Evolutionary conservation across 768 basidiomycete genomes (phyloP).

Genomic region (Collybiopsis luxurians): DNA sequence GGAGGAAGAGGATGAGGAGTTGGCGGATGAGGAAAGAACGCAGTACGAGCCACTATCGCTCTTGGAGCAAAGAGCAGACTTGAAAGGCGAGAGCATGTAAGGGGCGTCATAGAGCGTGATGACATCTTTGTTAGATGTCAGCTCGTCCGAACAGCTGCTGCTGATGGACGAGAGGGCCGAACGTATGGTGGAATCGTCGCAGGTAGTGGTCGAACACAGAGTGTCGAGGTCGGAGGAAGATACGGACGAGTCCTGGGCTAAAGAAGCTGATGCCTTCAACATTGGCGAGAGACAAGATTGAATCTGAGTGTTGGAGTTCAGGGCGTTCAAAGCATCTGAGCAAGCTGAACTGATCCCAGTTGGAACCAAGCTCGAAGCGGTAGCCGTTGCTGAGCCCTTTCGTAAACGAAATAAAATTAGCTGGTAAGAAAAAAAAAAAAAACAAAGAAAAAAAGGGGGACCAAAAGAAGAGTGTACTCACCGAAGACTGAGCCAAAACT

Average conservation of each 20-base stretch:
- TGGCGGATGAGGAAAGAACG: constrained; percentile 42
- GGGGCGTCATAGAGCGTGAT: constrained; percentile 74
- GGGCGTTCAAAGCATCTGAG: constrained; percentile 49
- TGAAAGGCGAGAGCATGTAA: constrained; percentile 68
- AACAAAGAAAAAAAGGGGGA: not conserved
- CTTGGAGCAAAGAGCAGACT: constrained; percentile 71
- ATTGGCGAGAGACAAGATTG: constrained; percentile 61
- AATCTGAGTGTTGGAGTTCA: constrained; percentile 63
- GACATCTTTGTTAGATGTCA: constrained; percentile 58
- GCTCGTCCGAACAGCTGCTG: constrained; percentile 65
- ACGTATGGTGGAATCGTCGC: constrained; percentile 58
- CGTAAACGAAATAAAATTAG: no score
- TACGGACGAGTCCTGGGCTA: constrained; percentile 43
- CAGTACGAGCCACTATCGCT: constrained; percentile 73
- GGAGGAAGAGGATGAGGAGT: constrained; percentile 19
- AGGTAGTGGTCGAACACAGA: constrained; percentile 56
- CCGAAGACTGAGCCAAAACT: constrained; percentile 49
- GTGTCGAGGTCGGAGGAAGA: constrained; percentile 42
- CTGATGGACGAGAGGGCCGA: constrained; percentile 67
- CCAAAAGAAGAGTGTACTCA: constrained; percentile 22
- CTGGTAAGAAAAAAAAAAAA: constrained; percentile 17
- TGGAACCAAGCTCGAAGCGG: no score
- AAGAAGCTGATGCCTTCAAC: constrained; percentile 55
- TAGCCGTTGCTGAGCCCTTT: no score
- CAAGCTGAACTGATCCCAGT: constrained; percentile 55